Percentiles rank a stretch among this genome's conserved stretches.
Evolutionary conservation across 1,139 yeast genomes (phyloP).

Genomic region (Lipomyces yarrowii): DNA sequence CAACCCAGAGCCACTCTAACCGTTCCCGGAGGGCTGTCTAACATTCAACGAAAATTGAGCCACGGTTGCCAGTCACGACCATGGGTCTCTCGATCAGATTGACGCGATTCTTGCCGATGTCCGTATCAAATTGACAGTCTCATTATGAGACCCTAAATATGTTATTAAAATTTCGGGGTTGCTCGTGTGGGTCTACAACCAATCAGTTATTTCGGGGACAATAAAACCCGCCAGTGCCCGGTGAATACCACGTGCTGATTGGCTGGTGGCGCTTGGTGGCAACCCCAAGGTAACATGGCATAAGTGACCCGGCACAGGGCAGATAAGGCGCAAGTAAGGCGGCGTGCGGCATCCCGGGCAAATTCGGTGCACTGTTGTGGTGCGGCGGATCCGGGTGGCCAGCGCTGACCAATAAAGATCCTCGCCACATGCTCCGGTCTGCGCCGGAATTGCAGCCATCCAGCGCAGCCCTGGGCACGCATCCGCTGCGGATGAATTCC

Average conservation of each 20-base stretch:
- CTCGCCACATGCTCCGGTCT: background rate
- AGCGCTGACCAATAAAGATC: background rate
- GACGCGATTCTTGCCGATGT: too few species aligned
- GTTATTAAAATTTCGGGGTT: too few species aligned
- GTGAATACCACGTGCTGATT: background rate
- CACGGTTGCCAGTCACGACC: too few species aligned
- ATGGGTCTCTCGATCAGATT: too few species aligned
- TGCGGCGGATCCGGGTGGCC: background rate
- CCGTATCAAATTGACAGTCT: too few species aligned
- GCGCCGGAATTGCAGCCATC: background rate
- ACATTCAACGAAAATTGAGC: too few species aligned
- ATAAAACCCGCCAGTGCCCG: background rate
- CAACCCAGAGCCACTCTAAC: too few species aligned
- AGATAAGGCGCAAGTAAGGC: background rate
- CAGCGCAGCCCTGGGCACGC: background rate
- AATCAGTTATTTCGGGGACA: background rate
- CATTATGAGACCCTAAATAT: too few species aligned
- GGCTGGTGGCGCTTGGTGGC: constrained; percentile 1
- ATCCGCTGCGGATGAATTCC: background rate
- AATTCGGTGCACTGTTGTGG: background rate
- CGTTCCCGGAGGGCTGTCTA: too few species aligned
- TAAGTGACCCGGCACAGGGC: background rate
- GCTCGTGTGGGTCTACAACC: too few species aligned
- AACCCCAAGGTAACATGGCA: background rate
- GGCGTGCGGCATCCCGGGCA: background rate